phyloP scores from a whole-genome alignment of 805 yeast genomes.

The Wickerhamiella brachini region DNA sequence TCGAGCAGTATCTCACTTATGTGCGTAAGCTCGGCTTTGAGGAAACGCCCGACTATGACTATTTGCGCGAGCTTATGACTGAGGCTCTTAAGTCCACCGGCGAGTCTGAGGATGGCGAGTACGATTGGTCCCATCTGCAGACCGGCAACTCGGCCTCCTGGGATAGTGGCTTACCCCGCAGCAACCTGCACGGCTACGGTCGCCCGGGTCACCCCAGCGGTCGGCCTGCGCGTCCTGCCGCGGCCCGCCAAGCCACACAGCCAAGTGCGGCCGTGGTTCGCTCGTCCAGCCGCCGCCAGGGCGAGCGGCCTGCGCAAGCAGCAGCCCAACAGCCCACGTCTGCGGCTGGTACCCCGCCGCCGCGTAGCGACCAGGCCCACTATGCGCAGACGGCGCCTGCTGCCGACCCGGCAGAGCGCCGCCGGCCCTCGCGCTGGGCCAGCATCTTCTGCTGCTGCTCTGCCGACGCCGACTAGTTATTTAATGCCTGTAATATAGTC shows the following conservation, averaged over 20 bases:
- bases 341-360: conserved; percentile 2
- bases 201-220: conserved; percentile 54
- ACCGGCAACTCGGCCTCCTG: conserved; percentile 72
- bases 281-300: conserved; percentile 11
- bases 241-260: conserved; percentile 1
- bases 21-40: conserved; percentile 86
- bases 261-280: conserved; percentile 2
- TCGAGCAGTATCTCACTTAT: conserved; percentile 78
- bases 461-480: conserved; percentile 3
- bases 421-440: not conserved
- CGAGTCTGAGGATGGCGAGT: conserved; percentile 69
- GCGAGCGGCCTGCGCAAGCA: conserved; percentile 8
- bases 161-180: conserved; percentile 87
- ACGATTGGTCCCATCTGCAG: conserved; percentile 96
- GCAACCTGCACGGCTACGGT: conserved; percentile 91
- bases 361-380: conserved; percentile 1
- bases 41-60: conserved; percentile 88
- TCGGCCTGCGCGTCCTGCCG: not conserved
- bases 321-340: conserved; percentile 5
- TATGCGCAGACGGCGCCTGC: conserved; percentile 1
- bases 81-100: conserved; percentile 62
- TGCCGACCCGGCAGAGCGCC: not conserved
- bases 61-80: conserved; percentile 62
- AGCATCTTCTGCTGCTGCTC: conserved; percentile 2
- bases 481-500: not conserved